Base-by-base conservation (phyloP, 2,329 filamentous ascomycete species). In the Sporothrix protearum region DNA sequence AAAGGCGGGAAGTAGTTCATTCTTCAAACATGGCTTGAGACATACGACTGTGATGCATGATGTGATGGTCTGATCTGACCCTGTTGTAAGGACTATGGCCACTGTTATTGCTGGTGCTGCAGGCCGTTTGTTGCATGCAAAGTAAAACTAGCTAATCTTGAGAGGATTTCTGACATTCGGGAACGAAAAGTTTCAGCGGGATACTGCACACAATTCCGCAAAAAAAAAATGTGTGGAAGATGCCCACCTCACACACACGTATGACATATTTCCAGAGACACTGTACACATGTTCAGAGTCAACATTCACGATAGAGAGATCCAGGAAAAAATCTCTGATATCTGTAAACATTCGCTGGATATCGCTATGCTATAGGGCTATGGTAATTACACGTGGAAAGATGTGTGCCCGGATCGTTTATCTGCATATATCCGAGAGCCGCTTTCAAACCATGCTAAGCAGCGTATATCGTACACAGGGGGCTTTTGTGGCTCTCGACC, bases 1-100 rank as follows among this genome's bases (percentile, higher is more conserved):
- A 49, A 49, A 66, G 39, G 63, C 22, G 36, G 59, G 59, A 64
- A 64, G 59, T 45, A 45, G 36, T 45, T 64, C 59, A 64, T 45
- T 64, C 59, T 57, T 42, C 36, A 64, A 64, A 64, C n/a, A 42
- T 45, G 5, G 12, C 5, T 6, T 6, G 7, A 28, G 7, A 5
- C 22, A 3, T 45, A 39, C 19, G 55, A 64, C 2, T 28, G 22
- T 39, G 33, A 61, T 3, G 36, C 12, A 16, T 36, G 30, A 16
- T n/a, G 0, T 30, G 28, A n/a, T n/a, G n/a, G n/a, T n/a, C n/a
- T n/a, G n/a, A n/a, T n/a, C n/a, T n/a, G n/a, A n/a, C n/a, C n/a
- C n/a, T n/a, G n/a, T n/a, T n/a, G n/a, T n/a, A n/a, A n/a, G n/a
- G n/a, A n/a, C n/a, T n/a, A n/a, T n/a, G n/a, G n/a, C n/a, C n/a